These are phyloP conservation scores for Pestalotiopsis sp. DNA, from an alignment of 2,329 filamentous ascomycete genomes.

Conservation along the genomic window DNA sequence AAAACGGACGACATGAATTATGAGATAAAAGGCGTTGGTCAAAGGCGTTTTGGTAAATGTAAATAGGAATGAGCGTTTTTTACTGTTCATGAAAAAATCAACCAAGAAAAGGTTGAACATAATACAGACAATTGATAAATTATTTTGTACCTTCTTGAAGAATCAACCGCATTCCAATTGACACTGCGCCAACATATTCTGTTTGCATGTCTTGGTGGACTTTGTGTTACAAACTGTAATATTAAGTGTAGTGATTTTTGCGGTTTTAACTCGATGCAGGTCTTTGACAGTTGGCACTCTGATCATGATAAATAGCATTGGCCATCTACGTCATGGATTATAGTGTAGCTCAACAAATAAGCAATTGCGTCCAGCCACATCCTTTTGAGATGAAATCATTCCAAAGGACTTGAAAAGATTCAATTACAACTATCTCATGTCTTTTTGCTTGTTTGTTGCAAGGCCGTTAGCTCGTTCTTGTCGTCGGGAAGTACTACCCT, in stretches of 20 bases:
- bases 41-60: background rate
- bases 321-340: slow-evolving; percentile 11
- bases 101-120: background rate
- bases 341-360: background rate
- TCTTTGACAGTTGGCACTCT: background rate
- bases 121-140: background rate
- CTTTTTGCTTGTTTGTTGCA: background rate
- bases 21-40: slow-evolving; percentile 6
- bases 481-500: background rate
- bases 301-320: background rate
- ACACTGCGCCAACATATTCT: background rate
- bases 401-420: background rate
- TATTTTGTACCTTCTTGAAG: background rate
- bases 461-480: background rate
- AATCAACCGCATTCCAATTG: too few relatives aligned
- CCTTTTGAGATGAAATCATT: background rate
- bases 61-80: background rate
- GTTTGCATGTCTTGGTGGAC: background rate
- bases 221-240: background rate
- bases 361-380: background rate
- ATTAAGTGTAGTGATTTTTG: background rate
- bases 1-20: slow-evolving; percentile 9
- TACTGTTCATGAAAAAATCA: background rate
- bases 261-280: background rate
- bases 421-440: background rate